A percentile compares a stretch with the other conserved stretches of the same genome.
phyloP scores from a whole-genome alignment of 805 yeast species.

The Kuraishia cidri region DNA sequence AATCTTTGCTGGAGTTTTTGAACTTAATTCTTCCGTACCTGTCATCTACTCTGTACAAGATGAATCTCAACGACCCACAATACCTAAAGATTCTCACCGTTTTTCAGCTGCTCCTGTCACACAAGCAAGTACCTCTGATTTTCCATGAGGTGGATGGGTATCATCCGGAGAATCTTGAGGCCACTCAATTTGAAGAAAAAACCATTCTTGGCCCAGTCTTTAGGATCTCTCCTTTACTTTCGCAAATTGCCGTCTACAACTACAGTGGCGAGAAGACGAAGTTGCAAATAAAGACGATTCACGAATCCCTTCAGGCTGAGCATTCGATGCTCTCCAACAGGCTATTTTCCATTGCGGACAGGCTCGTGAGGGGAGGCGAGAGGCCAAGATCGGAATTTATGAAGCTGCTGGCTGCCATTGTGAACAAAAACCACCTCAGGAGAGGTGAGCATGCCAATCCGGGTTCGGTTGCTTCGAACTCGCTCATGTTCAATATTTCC shows the following conservation, averaged over 20 bases:
- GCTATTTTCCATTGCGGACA: constrained; percentile 62
- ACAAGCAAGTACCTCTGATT: constrained; percentile 52
- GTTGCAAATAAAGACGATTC: constrained; percentile 36
- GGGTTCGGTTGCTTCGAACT: constrained; percentile 61
- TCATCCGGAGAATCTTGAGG: constrained; percentile 31
- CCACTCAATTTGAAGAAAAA: constrained; percentile 45
- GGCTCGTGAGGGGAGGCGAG: constrained; percentile 65
- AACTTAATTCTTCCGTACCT: constrained; percentile 39
- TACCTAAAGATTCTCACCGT: constrained; percentile 46
- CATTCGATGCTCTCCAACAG: constrained; percentile 50
- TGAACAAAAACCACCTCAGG: constrained; percentile 81
- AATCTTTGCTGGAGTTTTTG: constrained; percentile 49
- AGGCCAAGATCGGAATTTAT: constrained; percentile 56
- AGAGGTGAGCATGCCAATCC: constrained; percentile 77
- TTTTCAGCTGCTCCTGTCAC: constrained; percentile 46
- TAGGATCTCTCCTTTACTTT: constrained; percentile 63
- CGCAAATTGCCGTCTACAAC: constrained; percentile 35
- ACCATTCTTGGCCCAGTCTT: constrained; percentile 75
- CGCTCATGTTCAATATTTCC: constrained; percentile 72
- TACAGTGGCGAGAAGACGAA: constrained; percentile 28
- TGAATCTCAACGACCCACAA: constrained; percentile 39
- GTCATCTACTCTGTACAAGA: constrained; percentile 22
- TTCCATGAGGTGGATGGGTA: constrained; percentile 53
- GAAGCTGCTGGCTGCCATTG: constrained; percentile 59
- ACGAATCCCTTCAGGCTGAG: constrained; percentile 56